Evolutionary conservation across 495 filamentous ascomycete genomes (phyloP).

Genomic region (Neurospora africana): DNA sequence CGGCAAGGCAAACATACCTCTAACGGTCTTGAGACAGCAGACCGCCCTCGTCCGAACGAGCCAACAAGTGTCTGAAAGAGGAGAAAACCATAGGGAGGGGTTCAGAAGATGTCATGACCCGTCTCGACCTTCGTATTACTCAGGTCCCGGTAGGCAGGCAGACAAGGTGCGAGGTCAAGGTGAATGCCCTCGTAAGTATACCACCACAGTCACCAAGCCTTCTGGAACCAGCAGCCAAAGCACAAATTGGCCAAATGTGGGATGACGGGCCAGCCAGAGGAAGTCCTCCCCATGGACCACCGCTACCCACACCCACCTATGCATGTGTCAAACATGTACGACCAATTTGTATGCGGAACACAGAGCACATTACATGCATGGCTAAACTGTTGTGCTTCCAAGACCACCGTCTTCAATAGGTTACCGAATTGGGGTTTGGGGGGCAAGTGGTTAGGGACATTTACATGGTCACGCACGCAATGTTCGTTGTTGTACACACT

Average conservation of each 20-base stretch:
- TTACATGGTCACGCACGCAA: background rate
- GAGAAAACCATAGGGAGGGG: background rate
- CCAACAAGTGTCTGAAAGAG: background rate
- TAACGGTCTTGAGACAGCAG: background rate
- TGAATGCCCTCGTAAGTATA: background rate
- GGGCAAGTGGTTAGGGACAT: background rate
- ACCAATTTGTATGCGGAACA: background rate
- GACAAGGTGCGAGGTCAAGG: background rate
- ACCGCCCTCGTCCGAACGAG: background rate
- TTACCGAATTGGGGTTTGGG: background rate
- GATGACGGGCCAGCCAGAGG: background rate
- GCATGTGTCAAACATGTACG: slow-evolving; percentile 1
- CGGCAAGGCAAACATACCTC: background rate
- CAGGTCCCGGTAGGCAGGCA: background rate
- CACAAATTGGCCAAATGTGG: background rate
- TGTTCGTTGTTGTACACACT: background rate
- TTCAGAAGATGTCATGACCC: background rate
- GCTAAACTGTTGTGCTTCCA: background rate
- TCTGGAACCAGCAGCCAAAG: background rate
- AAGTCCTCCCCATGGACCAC: background rate
- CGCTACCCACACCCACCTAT: background rate
- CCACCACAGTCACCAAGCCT: background rate
- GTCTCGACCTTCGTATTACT: background rate
- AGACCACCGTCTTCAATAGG: background rate
- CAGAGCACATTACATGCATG: background rate